Evolutionary conservation across 2,329 filamentous ascomycete species (phyloP).

Genomic region (Phaeophleospora eucalypticola): DNA sequence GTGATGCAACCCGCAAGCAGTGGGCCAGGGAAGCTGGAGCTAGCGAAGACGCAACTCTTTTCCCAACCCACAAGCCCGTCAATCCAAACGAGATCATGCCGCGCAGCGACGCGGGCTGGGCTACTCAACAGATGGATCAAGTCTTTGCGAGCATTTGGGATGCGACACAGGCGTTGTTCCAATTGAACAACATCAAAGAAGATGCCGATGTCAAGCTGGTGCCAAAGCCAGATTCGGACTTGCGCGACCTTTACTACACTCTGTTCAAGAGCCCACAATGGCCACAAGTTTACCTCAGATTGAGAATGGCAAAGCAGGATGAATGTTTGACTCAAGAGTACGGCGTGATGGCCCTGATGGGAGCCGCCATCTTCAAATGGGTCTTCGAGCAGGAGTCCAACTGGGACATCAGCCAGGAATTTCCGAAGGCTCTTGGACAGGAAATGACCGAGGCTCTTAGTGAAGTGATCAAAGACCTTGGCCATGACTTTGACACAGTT

Average conservation of each 20-base stretch:
- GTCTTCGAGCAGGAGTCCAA: conserved; percentile 1
- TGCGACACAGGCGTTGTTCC: neutral
- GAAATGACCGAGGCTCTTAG: neutral
- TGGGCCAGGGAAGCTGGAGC: neutral
- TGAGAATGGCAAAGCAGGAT: neutral
- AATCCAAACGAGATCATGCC: conserved; percentile 1
- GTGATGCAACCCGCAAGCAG: neutral
- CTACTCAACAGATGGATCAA: neutral
- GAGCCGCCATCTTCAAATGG: neutral
- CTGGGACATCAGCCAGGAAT: neutral
- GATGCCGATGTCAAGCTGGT: neutral
- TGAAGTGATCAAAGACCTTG: neutral
- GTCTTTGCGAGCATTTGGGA: neutral
- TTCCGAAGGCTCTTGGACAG: neutral
- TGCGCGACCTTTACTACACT: neutral
- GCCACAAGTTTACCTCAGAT: neutral
- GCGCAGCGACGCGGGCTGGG: neutral
- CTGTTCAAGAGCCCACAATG: neutral
- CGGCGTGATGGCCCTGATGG: neutral
- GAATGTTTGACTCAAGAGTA: neutral
- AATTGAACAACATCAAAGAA: neutral
- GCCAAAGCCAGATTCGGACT: neutral
- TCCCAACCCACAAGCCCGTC: neutral
- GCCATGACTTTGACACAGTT: neutral
- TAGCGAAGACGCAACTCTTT: neutral